Evolutionary conservation across 1,284 basidiomycete species (phyloP).

Genomic region (Rhizoctonia solani): DNA sequence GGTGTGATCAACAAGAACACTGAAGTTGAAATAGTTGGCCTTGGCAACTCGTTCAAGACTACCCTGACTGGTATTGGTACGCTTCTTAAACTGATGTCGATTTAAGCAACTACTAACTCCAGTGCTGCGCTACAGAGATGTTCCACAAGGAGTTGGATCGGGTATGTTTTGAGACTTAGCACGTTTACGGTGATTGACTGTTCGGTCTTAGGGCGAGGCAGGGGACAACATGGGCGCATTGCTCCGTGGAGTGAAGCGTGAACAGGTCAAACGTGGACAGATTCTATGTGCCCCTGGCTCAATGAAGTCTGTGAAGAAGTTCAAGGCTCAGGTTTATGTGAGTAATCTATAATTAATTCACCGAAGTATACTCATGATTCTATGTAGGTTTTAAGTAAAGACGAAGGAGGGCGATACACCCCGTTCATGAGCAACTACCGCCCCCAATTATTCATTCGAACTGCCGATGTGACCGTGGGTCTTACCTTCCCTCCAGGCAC

Average conservation of each 20-base stretch:
- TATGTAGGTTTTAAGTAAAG: conserved; percentile 84
- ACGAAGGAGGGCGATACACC: conserved; percentile 97
- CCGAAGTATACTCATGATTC: conserved; percentile 21
- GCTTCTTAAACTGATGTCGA: conserved; percentile 42
- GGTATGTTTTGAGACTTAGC: conserved; percentile 52
- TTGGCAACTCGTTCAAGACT: conserved; percentile 85
- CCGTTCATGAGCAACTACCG: conserved; percentile 98
- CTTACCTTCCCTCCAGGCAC: conserved; percentile 88
- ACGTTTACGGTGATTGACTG: neutral
- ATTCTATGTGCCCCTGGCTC: conserved; percentile 88
- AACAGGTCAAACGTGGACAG: conserved; percentile 93
- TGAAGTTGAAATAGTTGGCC: conserved; percentile 93
- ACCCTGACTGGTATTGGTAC: conserved; percentile 93
- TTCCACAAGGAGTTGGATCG: conserved; percentile 99
- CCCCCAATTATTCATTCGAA: conserved; percentile 96
- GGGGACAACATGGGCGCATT: conserved; percentile 99
- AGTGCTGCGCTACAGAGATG: conserved; percentile 70
- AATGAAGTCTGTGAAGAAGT: conserved; percentile 95
- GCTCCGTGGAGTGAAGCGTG: conserved; percentile 96
- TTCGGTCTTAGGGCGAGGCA: conserved; percentile 74
- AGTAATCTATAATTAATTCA: conserved; percentile 42
- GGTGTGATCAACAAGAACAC: conserved; percentile 90
- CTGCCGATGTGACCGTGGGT: conserved; percentile 88
- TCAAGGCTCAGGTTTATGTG: conserved; percentile 90
- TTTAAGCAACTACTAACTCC: conserved; percentile 33